Conservation (phyloP, 2,329 filamentous ascomycete genomes). For the Diaporthe vexans region DNA sequence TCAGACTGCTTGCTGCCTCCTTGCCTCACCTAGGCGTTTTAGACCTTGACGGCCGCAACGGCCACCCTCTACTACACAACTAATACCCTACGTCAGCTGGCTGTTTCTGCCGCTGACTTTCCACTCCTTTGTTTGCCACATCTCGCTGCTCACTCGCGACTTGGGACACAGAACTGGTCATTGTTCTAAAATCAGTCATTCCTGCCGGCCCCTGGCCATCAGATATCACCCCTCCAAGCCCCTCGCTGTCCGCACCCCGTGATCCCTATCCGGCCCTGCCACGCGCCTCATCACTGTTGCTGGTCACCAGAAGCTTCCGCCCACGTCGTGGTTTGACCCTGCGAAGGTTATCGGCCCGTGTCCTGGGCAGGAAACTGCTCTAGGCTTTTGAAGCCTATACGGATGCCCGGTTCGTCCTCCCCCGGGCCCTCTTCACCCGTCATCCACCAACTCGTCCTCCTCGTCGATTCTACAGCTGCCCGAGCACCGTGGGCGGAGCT, state of each 20-base stretch:
- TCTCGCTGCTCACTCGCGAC: constrained; percentile 30
- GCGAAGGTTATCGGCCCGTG: constrained; percentile 39
- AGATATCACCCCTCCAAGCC: constrained; percentile 24
- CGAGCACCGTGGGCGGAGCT: constrained; percentile 33
- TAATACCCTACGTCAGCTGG: constrained; percentile 39
- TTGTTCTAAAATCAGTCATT: constrained; percentile 33
- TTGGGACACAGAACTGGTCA: constrained; percentile 11
- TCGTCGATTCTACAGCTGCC: constrained; percentile 23
- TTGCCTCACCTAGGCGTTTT: constrained; percentile 18
- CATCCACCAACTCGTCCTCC: constrained; percentile 33
- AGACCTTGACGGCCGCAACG: constrained; percentile 36
- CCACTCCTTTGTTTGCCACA: constrained; percentile 40
- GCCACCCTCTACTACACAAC: constrained; percentile 10
- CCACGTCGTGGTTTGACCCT: constrained; percentile 29
- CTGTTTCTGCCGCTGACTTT: constrained; percentile 36
- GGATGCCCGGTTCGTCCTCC: constrained; percentile 42
- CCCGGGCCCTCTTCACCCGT: constrained; percentile 40
- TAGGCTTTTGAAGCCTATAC: constrained; percentile 36
- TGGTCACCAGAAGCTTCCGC: constrained; percentile 36
- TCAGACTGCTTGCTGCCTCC: constrained; percentile 26
- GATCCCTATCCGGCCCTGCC: constrained; percentile 32
- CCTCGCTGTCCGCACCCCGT: constrained; percentile 35
- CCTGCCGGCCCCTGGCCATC: constrained; percentile 32
- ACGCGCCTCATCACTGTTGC: constrained; percentile 40
- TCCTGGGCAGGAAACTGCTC: constrained; percentile 43